phyloP scores from a whole-genome alignment of 306 rosid genomes.

The Vachellia collinsii region DNA sequence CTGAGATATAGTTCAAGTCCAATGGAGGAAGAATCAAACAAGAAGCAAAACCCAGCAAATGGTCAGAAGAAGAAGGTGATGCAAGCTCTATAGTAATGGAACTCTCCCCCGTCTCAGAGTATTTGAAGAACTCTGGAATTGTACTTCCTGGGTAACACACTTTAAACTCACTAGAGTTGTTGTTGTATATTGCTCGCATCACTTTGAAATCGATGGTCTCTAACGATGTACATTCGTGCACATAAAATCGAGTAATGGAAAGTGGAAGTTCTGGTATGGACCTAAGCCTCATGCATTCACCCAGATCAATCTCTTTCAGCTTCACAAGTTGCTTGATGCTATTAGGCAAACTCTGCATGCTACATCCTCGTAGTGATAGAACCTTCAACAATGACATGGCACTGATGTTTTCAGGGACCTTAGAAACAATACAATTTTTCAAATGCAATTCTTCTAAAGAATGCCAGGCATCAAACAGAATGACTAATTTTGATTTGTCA shows the following conservation, averaged over 20 bases:
- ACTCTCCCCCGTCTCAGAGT: neutral
- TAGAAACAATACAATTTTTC: fast-evolving
- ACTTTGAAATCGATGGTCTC: neutral
- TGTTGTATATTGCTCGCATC: neutral
- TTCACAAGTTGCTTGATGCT: neutral
- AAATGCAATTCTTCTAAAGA: neutral
- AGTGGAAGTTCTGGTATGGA: neutral
- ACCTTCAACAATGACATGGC: neutral
- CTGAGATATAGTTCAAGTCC: fast-evolving
- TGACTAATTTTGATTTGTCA: neutral
- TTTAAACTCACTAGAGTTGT: neutral
- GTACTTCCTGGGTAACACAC: neutral
- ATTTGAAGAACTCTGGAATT: neutral
- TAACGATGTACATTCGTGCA: neutral
- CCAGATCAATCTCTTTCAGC: neutral
- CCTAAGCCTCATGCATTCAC: neutral
- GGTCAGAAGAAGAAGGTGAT: neutral
- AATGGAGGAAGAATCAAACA: no score
- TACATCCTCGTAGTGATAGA: neutral
- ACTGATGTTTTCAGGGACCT: neutral
- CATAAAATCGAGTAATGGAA: neutral
- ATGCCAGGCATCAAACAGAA: neutral
- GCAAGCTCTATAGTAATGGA: neutral
- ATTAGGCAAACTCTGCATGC: neutral
- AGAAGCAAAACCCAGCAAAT: neutral